Percentiles rank a stretch among this genome's conserved stretches.
Conservation (phyloP, 2,329 filamentous ascomycete genomes). For the Pseudocercospora fuligena region DNA sequence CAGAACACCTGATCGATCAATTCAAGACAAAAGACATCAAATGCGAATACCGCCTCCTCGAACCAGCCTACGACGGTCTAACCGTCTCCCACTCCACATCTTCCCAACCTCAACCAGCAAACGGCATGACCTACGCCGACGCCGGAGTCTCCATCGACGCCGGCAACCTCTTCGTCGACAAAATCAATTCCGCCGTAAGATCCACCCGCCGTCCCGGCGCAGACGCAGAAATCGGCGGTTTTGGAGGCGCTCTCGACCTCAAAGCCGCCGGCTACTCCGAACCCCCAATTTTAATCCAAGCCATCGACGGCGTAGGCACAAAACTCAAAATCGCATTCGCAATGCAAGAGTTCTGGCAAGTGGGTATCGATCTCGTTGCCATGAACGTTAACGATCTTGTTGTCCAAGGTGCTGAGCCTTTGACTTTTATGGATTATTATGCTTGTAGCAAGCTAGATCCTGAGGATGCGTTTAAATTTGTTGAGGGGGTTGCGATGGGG, state of each 20-base stretch:
- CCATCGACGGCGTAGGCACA: conserved; percentile 94
- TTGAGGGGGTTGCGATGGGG: conserved; percentile 85
- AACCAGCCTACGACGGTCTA: conserved; percentile 76
- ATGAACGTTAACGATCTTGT: conserved; percentile 99
- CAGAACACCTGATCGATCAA: conserved; percentile 67
- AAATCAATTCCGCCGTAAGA: conserved; percentile 88
- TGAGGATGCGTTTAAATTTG: conserved; percentile 78
- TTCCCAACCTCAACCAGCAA: conserved; percentile 25
- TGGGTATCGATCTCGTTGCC: conserved; percentile 94
- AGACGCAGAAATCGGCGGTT: conserved; percentile 92
- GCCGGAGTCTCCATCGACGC: conserved; percentile 94
- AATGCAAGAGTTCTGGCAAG: conserved; percentile 87
- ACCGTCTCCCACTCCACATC: conserved; percentile 43
- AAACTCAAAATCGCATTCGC: conserved; percentile 95
- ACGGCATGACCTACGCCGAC: conserved; percentile 79
- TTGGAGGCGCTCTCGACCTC: conserved; percentile 86
- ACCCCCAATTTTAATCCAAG: conserved; percentile 83
- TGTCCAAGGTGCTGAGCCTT: conserved; percentile 90
- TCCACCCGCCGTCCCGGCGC: conserved; percentile 85
- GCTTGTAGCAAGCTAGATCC: conserved; percentile 88
- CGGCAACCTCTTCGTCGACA: conserved; percentile 88
- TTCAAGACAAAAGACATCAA: conserved; percentile 75
- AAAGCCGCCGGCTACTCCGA: conserved; percentile 72
- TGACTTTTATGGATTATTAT: conserved; percentile 98
- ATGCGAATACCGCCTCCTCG: conserved; percentile 85